Base-by-base conservation (phyloP, 345 rosid genomes). In the Luvunga scandens region DNA sequence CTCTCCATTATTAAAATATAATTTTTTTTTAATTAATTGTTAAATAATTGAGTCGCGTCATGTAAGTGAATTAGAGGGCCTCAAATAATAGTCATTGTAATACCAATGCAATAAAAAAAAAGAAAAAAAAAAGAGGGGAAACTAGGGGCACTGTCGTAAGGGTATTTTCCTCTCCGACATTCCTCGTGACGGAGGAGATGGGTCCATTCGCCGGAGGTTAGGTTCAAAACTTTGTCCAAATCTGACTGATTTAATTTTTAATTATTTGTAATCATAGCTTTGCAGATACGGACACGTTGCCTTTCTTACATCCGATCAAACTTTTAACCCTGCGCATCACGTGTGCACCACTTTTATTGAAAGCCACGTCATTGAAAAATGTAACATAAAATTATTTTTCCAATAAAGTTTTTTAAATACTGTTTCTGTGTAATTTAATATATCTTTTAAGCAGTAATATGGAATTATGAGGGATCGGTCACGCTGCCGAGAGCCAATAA, bases 1-100 rank as follows among this genome's bases (percentile, higher is more conserved):
- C 7, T 36, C 0, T 6, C 0, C 0, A 0, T 0, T 38, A 38
- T 38, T 0, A 8, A 38, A 0, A 38, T 38, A 7, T 38, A 38
- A 38, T 7, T 38, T 7, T 1, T 31, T 38, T 38, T 38, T 8
- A 8, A 0, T 38, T 0, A 8, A 8, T 8, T 38, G 1, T 38
- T 0, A 38, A 38, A 38, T 38, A 38, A 8, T 38, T 38, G 12
- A 38, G 42, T 38, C 2, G 2, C 7, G 2, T 38, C 42, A 38
- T 1, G 42, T 2, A 10, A 38, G 42, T 38, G 10, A 38, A 8
- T 9, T 2, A 8, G 0, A 8, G 9, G 8, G 2, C 2, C 1
- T 38, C 10, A 38, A 8, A 8, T 38, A 38, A 38, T 8, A 8
- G 10, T 8, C 10, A 7, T 36, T 36, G 39, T 34, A 7, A 38